Evolutionary conservation across 164 flowering plant genomes (phyloP), one percentile per base, ranked within the genome.

Genomic region (Chloranthus sessilifolius): DNA sequence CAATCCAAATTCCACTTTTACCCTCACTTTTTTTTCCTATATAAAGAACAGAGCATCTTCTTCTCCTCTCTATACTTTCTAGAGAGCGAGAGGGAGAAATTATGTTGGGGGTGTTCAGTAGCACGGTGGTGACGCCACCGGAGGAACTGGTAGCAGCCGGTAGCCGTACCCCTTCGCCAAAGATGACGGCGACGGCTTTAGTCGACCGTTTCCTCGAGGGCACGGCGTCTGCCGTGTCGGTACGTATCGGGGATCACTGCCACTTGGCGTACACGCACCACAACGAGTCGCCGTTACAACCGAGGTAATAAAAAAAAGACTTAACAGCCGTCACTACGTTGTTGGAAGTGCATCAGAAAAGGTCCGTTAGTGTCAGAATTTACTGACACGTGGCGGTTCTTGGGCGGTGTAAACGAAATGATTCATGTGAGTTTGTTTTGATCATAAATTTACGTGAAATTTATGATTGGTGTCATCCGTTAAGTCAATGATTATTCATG

Each of bases 141-240:
- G 95, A 83, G 4, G 95, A 81, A 72, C 80, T 86, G 31, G 91
- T 83, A 21, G 84, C 83, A 19, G 95, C 95, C 58, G 95, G 95
- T 7, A 43, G 81, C 67, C 71, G 95, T 48, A 83, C 95, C 1
- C 91, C 95, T 25, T 83, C 91, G 22, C 91, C 95, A 11, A 86
- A 86, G 74, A 74, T 50, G 51, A 60, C 69, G 33, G 68, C 91
- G 35, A 52, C 70, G 38, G 71, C 67, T 17, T 64, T 86, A 33
- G 47, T 81, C 31, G 68, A 73, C 31, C 74, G 86, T 16, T 89
- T 83, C 62, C 15, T 76, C 2, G 53, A 59, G 35, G 58, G 33
- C 26, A 65, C 74, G 48, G 17, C 76, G 20, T 65, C 74, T n/a
- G 79, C 81, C 10, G 83, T 82, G 27, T 72, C 88, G 16, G 55